Percentiles rank a stretch among this genome's conserved stretches.
Conservation (phyloP, 441 rosid genomes). For the Breynia disticha region DNA sequence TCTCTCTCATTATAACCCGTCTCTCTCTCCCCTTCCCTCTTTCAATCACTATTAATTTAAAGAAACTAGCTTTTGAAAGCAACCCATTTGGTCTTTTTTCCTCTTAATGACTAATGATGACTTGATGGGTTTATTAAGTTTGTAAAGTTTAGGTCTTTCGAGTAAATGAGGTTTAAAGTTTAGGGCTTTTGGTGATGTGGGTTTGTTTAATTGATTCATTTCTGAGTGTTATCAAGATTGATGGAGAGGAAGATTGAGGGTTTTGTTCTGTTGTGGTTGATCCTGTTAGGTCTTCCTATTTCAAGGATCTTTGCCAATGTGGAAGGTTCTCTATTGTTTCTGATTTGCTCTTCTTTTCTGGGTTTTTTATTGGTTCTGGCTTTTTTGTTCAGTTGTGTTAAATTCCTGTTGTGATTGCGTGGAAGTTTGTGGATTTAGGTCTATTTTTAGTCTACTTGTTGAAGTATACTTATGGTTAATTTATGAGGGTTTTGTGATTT, state of each 20-base stretch:
- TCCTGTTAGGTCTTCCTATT: constrained; percentile 15
- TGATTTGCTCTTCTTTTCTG: background rate
- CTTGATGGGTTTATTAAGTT: background rate
- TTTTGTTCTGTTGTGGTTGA: constrained; percentile 16
- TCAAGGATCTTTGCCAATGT: constrained; percentile 25
- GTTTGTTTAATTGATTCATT: constrained; percentile 3
- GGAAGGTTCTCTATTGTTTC: constrained; percentile 19
- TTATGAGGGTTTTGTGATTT: too few relatives aligned
- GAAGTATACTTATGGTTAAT: too few relatives aligned
- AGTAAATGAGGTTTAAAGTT: constrained; percentile 8
- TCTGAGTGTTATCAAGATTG: constrained; percentile 10
- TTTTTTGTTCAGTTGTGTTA: constrained; percentile 4
- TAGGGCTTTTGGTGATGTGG: constrained; percentile 12
- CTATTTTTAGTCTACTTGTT: too few relatives aligned
- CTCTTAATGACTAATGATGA: constrained; percentile 2
- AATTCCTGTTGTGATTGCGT: background rate
- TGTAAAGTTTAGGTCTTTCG: background rate
- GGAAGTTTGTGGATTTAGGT: background rate
- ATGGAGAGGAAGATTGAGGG: constrained; percentile 18
- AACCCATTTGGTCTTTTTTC: constrained; percentile 10
- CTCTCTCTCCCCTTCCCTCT: background rate
- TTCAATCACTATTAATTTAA: background rate
- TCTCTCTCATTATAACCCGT: constrained; percentile 4
- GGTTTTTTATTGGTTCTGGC: background rate
- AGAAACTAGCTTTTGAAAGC: constrained; percentile 8